Percentiles rank a stretch among this genome's conserved stretches.
phyloP scores from a whole-genome alignment of 1,284 basidiomycete genomes.

The Ganoderma meredithae region DNA sequence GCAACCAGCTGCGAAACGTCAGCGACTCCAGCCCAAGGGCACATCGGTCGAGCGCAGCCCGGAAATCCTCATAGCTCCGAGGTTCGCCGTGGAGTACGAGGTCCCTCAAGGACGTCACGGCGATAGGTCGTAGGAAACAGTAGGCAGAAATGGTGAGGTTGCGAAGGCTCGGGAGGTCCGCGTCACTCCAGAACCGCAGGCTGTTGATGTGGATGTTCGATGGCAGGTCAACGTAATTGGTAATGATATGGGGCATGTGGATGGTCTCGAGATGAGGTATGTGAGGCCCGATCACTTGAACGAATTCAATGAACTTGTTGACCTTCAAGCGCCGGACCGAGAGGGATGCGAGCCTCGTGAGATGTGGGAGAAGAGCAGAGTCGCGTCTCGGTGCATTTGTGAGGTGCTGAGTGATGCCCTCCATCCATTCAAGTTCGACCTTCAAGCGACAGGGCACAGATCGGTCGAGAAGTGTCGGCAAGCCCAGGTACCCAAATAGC shows the following conservation, averaged over 20 bases:
- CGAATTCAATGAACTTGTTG: no score
- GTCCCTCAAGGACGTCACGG: background rate
- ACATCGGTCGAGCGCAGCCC: background rate
- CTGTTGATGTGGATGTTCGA: background rate
- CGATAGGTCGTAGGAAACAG: background rate
- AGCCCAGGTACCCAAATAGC: no score
- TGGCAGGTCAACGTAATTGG: background rate
- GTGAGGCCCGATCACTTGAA: no score
- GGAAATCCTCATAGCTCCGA: background rate
- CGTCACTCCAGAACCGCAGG: background rate
- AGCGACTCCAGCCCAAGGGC: background rate
- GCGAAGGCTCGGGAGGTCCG: background rate
- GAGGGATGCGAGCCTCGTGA: no score
- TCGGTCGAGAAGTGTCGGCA: no score
- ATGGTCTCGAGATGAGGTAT: background rate
- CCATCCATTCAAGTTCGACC: no score
- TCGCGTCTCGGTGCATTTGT: no score
- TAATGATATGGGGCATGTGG: background rate
- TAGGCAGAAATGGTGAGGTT: background rate
- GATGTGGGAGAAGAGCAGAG: no score
- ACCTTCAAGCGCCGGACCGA: no score
- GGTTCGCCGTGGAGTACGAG: background rate
- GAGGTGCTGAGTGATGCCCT: no score
- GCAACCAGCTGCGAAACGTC: background rate
- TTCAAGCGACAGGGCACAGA: no score